Conservation (phyloP, 179 eudicot genomes). For the Nepenthes alata region DNA sequence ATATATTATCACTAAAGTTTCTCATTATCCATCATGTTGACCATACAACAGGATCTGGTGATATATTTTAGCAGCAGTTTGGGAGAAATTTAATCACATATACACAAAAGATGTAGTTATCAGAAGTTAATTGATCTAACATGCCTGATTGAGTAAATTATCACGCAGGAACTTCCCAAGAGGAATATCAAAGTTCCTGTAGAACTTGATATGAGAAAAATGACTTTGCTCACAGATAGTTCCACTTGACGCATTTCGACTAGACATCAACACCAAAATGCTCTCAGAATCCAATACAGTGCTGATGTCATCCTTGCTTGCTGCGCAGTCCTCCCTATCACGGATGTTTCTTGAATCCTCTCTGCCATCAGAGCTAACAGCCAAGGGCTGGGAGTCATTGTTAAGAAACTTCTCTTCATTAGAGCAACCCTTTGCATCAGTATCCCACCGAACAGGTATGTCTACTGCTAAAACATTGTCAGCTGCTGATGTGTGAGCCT, state of each 20-base stretch:
- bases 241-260: constrained; percentile 57
- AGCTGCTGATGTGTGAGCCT: constrained; percentile 15
- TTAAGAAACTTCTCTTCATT: constrained; percentile 24
- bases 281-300: constrained; percentile 74
- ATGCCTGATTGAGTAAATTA: constrained; percentile 72
- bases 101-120: neutral
- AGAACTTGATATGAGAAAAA: constrained; percentile 82
- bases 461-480: constrained; percentile 18
- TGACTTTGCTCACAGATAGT: constrained; percentile 75
- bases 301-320: constrained; percentile 39
- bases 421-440: constrained; percentile 21
- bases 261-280: constrained; percentile 76
- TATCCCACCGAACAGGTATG: constrained; percentile 13
- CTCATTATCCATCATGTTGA: too few relatives aligned
- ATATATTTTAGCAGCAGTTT: too few relatives aligned
- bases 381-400: constrained; percentile 12
- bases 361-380: constrained; percentile 5
- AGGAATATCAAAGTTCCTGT: constrained; percentile 72
- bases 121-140: neutral
- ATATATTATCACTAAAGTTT: too few relatives aligned
- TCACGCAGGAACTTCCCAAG: constrained; percentile 74
- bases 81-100: too few relatives aligned
- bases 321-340: constrained; percentile 29
- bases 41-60: too few relatives aligned
- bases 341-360: constrained; percentile 22